Evolutionary conservation across 83 land plant genomes (phyloP).

Genomic region (Picea engelmannii): DNA sequence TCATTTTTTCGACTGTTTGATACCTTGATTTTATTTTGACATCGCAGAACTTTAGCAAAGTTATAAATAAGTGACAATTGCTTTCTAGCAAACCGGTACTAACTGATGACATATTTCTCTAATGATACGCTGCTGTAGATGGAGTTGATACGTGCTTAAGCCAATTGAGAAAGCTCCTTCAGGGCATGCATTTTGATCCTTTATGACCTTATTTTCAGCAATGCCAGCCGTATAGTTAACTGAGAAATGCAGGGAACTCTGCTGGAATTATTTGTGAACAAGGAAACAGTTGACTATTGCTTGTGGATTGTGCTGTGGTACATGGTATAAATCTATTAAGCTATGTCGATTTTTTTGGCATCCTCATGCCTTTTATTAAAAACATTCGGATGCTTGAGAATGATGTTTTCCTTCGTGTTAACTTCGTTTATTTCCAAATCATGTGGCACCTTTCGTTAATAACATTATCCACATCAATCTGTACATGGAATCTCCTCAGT

Average conservation of each 20-base stretch:
- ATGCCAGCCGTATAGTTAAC: neutral
- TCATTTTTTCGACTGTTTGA: neutral
- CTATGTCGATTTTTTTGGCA: neutral
- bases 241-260: neutral
- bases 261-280: neutral
- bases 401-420: neutral
- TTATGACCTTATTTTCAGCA: neutral
- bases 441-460: constrained; percentile 4
- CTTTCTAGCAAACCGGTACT: neutral
- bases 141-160: neutral
- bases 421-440: neutral
- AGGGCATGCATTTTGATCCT: neutral
- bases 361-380: neutral
- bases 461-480: constrained; percentile 8
- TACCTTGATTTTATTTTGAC: neutral
- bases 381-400: neutral
- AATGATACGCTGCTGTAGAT: neutral
- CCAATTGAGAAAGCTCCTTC: neutral
- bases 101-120: neutral
- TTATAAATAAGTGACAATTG: neutral
- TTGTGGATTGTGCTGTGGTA: neutral
- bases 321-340: neutral
- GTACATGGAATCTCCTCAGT: neutral
- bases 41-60: too few species aligned
- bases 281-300: neutral